A percentile compares a stretch with the other conserved stretches of the same genome.
Evolutionary conservation across 202 grass and related monocot genomes (phyloP).

Genomic region (Setaria viridis): DNA sequence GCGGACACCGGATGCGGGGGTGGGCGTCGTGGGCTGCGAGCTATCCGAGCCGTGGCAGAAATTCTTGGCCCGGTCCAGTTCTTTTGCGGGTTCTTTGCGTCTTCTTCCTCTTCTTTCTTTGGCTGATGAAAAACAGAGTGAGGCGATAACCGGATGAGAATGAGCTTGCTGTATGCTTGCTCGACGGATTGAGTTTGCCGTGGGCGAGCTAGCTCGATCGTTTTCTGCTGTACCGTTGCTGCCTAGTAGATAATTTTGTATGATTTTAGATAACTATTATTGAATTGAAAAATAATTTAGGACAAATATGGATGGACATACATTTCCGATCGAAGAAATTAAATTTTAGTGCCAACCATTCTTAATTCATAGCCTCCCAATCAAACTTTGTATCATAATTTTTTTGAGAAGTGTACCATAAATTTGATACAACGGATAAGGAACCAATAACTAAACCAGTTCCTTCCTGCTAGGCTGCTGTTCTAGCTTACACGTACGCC

Average conservation of each 20-base stretch:
- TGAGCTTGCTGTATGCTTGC: too few relatives aligned
- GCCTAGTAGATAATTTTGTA: too few relatives aligned
- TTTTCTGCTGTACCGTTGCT: too few relatives aligned
- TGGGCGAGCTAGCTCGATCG: too few relatives aligned
- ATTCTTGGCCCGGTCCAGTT: slow-evolving; percentile 34
- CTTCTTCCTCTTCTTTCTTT: too few relatives aligned
- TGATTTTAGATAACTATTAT: too few relatives aligned
- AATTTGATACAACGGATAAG: neutral
- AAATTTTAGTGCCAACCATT: neutral
- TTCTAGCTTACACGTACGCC: neutral
- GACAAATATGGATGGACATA: too few relatives aligned
- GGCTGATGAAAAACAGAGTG: too few relatives aligned
- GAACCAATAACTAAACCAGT: neutral
- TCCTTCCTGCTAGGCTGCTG: neutral
- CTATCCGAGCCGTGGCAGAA: neutral
- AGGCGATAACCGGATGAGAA: too few relatives aligned
- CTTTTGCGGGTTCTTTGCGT: neutral
- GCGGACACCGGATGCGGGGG: neutral
- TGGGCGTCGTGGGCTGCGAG: slow-evolving; percentile 29
- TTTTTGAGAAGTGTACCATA: too few relatives aligned
- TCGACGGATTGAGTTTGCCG: too few relatives aligned
- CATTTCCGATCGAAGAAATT: neutral
- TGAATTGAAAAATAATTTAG: too few relatives aligned
- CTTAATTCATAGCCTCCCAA: neutral
- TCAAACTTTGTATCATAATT: neutral